A percentile compares a stretch with the other conserved stretches of the same genome.
Conservation (phyloP, 2,329 filamentous ascomycete genomes). For the Fusarium chlamydosporum region DNA sequence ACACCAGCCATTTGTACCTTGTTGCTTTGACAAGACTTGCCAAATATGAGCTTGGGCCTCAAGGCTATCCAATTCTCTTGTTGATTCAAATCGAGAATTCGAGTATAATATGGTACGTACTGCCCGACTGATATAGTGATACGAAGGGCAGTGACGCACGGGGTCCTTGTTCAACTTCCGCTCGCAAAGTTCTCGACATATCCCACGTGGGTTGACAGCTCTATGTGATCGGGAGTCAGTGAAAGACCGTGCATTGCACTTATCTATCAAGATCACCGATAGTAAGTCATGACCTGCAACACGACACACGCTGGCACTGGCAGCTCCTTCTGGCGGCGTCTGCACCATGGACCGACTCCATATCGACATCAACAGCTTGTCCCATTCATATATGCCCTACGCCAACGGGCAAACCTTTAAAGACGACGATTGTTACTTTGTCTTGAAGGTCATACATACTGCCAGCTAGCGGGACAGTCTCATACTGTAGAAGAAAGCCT, state of each 20-base stretch:
- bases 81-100: neutral
- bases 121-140: neutral
- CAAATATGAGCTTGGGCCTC: constrained; percentile 4
- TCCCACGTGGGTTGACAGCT: constrained; percentile 35
- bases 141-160: constrained; percentile 25
- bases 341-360: neutral
- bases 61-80: neutral
- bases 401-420: neutral
- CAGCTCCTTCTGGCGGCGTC: neutral
- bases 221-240: constrained; percentile 31
- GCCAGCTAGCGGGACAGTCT: constrained; percentile 11
- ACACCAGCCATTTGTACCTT: neutral
- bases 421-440: constrained; percentile 9
- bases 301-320: neutral
- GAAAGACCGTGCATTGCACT: constrained; percentile 37
- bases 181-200: constrained; percentile 28
- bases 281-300: neutral
- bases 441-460: constrained; percentile 14
- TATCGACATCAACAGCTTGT: neutral
- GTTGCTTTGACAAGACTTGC: neutral
- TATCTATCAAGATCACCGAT: constrained; percentile 25
- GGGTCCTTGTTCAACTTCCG: constrained; percentile 7
- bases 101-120: neutral
- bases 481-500: constrained; percentile 9
- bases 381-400: neutral